phyloP scores from a whole-genome alignment of 1,284 basidiomycete species.

The Irpex rosettiformis region DNA sequence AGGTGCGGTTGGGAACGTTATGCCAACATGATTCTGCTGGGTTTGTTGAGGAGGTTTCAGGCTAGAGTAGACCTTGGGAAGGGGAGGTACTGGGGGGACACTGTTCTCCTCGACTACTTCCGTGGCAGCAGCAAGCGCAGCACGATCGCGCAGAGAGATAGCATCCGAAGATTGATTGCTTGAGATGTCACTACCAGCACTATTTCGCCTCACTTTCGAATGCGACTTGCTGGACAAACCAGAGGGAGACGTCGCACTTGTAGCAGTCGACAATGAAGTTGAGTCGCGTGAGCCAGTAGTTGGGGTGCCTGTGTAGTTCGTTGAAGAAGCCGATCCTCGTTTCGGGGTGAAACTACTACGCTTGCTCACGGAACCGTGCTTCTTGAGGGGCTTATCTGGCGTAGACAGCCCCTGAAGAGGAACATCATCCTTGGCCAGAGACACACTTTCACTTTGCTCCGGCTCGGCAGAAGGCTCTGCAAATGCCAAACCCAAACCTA shows the following conservation, averaged over 20 bases:
- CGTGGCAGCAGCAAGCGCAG: constrained; percentile 49
- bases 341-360: constrained; percentile 77
- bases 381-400: constrained; percentile 65
- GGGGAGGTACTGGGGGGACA: constrained; percentile 94
- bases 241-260: constrained; percentile 74
- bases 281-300: constrained; percentile 81
- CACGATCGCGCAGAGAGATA: constrained; percentile 61
- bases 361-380: constrained; percentile 46
- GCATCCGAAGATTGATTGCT: constrained; percentile 72
- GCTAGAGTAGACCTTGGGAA: constrained; percentile 86
- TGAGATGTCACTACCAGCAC: constrained; percentile 76
- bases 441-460: constrained; percentile 22
- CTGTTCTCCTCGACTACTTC: constrained; percentile 57
- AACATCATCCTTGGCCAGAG: neutral
- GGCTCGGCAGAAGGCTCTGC: constrained; percentile 39
- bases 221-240: constrained; percentile 64
- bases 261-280: constrained; percentile 69
- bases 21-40: constrained; percentile 38
- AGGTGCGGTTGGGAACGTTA: constrained; percentile 37
- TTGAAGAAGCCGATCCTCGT: constrained; percentile 85
- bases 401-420: constrained; percentile 28
- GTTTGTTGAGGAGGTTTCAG: constrained; percentile 45
- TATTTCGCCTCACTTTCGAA: constrained; percentile 61
- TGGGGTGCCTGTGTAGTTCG: constrained; percentile 75
- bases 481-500: constrained; percentile 37